A percentile compares a stretch with the other conserved stretches of the same genome.
These are phyloP conservation scores for Thraustochytrium sp. DNA, from an alignment of 352 stramenopile genomes.

Conservation along the genomic window DNA sequence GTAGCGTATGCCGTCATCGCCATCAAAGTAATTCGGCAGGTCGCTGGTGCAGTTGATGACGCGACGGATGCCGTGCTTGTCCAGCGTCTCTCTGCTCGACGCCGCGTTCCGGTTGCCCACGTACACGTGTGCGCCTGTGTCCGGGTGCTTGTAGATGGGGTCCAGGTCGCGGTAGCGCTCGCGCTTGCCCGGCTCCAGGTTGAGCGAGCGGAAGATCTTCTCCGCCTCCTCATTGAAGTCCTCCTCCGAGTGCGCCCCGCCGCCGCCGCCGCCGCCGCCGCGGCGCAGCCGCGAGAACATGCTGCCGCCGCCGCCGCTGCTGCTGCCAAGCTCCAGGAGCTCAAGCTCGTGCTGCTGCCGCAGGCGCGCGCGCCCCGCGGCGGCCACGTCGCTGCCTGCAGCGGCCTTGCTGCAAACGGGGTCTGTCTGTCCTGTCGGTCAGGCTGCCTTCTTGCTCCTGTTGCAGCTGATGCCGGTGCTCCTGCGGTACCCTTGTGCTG, in stretches of 20 bases:
- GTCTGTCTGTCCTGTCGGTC: no score
- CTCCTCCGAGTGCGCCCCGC: not conserved
- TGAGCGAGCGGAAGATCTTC: constrained; percentile 32
- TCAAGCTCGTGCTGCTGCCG: no score
- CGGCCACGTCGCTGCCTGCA: no score
- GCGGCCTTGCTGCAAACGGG: no score
- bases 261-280: no score
- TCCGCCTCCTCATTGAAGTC: constrained; percentile 41
- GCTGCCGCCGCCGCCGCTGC: no score
- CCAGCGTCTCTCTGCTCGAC: constrained; percentile 5
- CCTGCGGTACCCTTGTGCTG: no score
- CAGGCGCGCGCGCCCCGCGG: no score
- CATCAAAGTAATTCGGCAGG: constrained; percentile 34
- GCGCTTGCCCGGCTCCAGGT: constrained; percentile 3
- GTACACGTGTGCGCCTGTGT: constrained; percentile 43
- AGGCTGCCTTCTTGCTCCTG: no score
- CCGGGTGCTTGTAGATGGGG: constrained; percentile 44
- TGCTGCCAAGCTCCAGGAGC: no score
- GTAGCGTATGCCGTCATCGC: constrained; percentile 35
- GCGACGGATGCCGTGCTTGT: not conserved
- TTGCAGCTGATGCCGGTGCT: no score
- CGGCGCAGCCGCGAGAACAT: no score
- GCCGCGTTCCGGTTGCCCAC: constrained; percentile 48
- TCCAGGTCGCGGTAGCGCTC: constrained; percentile 47
- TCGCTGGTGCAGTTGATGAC: constrained; percentile 40